Percentiles rank a stretch among this genome's conserved stretches.
phyloP scores from a whole-genome alignment of 1,139 yeast species.

The Hansenula sp. region DNA sequence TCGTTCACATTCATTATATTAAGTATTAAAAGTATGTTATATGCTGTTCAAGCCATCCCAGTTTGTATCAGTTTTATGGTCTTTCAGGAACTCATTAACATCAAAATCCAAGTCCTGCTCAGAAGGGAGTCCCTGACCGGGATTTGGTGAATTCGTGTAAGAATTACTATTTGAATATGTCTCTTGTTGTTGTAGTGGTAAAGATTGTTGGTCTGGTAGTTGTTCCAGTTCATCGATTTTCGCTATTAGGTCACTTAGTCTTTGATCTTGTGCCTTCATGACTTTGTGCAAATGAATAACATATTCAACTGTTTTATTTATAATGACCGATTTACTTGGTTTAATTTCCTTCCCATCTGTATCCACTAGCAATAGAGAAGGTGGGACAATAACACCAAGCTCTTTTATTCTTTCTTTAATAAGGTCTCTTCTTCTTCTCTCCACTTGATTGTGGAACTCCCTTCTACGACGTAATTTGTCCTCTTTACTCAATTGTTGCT shows the following conservation, averaged over 20 bases:
- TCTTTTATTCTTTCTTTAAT: slow-evolving; percentile 75
- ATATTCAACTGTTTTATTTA: slow-evolving; percentile 67
- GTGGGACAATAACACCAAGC: slow-evolving; percentile 67
- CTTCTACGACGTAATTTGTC: slow-evolving; percentile 66
- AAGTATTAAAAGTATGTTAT: background rate
- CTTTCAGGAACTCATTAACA: slow-evolving; percentile 20
- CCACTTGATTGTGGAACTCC: slow-evolving; percentile 80
- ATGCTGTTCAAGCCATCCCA: slow-evolving; percentile 6
- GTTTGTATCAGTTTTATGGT: slow-evolving; percentile 12
- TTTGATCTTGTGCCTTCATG: slow-evolving; percentile 34
- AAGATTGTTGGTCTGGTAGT: slow-evolving; percentile 12
- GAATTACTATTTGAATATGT: slow-evolving; percentile 1
- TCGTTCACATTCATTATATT: no score
- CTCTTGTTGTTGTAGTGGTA: slow-evolving; percentile 2
- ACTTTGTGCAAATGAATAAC: slow-evolving; percentile 49
- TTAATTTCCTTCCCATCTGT: slow-evolving; percentile 58
- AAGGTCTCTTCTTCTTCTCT: slow-evolving; percentile 71
- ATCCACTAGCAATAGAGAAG: slow-evolving; percentile 52
- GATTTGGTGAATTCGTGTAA: slow-evolving; percentile 2
- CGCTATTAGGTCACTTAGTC: slow-evolving; percentile 27
- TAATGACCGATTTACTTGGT: slow-evolving; percentile 67
- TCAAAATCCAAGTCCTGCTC: slow-evolving; percentile 14
- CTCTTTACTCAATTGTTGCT: slow-evolving; percentile 54
- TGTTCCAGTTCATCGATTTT: slow-evolving; percentile 33
- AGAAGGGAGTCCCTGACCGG: background rate